Base-by-base conservation (phyloP, 2,329 filamentous ascomycete genomes). In the Tolypocladium ovalisporum region DNA sequence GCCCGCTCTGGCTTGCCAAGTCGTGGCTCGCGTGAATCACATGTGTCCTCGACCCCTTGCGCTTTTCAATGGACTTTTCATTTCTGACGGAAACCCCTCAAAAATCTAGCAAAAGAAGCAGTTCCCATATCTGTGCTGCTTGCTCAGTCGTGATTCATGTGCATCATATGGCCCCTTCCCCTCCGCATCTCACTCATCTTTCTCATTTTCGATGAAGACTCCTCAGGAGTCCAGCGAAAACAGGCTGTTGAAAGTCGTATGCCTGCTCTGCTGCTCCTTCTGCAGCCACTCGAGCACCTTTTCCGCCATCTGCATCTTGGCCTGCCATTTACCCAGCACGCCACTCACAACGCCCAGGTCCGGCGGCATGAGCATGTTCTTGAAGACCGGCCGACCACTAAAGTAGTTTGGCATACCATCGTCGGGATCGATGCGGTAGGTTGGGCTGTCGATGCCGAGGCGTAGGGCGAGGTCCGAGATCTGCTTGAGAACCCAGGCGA, bases 271-370 rank as follows among this genome's bases (percentile, higher is more conserved):
- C 12, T 61, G 54, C 56, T 69, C 61, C 47, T 63, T 60, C 56
- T 66, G 56, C 35, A 82, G 59, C 64, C 69, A 72, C 7, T 40
- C 59, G 17, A 79, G 60, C 3, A 80, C 63, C 36, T 63, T 60
- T 60, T 72, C 68, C 0, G 77, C 75, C 4, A 81, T 64, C 56
- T 64, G 65, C 59, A 73, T 67, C 61, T 66, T 74, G 1, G 75
- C 68, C 12, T 65, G 58, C 49, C 65, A 68, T 62, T 68, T 71
- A 3, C 73, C 69, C 4, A 65, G 64, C 10, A 75, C 64, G 6
- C 68, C 63, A 1, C 44, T 56, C 5, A 79, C 71, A 7, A 61
- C 35, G 3, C 72, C 73, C 0, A 76, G 54, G 3, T 60, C 63
- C 1, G 61, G 55, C 0, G 75, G 73, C 7, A 75, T 61, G 1